Base-by-base conservation (phyloP, 306 rosid species). In the Hippophae gyantsensis region DNA sequence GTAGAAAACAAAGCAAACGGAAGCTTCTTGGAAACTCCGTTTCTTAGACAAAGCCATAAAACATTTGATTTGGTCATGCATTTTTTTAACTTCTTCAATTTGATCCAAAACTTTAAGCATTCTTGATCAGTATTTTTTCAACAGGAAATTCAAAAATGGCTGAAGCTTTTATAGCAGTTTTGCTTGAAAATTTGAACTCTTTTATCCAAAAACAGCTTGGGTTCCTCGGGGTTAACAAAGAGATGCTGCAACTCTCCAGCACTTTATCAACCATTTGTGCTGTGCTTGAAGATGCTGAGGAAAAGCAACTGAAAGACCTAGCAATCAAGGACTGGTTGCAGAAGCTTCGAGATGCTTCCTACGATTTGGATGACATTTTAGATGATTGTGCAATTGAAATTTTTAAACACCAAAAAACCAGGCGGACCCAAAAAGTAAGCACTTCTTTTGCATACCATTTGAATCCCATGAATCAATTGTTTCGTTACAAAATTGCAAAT, bases 201-300 rank as follows among this genome's bases (percentile, higher is more conserved):
- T 13, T 63, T 18, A 54, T 54, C 42, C 56, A 48, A 11, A 43
- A 52, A 6, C n/a, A 41, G 43, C 3, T 63, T 12, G 68, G 64
- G 18, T 48, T 42, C 52, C 41, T 67, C 5, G 71, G 64, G 1
- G 71, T 67, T 5, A 14, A 51, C 9, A 57, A 67, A 57, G 64
- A 67, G 26, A 51, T 67, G 57, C 27, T 49, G 18, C 57, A 52
- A 51, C 43, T 67, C 14, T 58, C 44, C 7, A 67, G 65, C 64
- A 57, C 9, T 23, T 57, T 67, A 43, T 41, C 64, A 7, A 40
- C 50, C 7, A 42, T 67, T 23, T 7, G 14, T 25, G 57, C 42
- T 13, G 59, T 58, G 52, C 64, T 67, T 23, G 64, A 57, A 51
- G 71, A 58, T 60, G 71, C 65, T 10, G 58, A 57, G 71, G 57